These are phyloP conservation scores for Diplogelasinospora grovesii DNA, from an alignment of 495 filamentous ascomycete genomes.

Conservation along the genomic window DNA sequence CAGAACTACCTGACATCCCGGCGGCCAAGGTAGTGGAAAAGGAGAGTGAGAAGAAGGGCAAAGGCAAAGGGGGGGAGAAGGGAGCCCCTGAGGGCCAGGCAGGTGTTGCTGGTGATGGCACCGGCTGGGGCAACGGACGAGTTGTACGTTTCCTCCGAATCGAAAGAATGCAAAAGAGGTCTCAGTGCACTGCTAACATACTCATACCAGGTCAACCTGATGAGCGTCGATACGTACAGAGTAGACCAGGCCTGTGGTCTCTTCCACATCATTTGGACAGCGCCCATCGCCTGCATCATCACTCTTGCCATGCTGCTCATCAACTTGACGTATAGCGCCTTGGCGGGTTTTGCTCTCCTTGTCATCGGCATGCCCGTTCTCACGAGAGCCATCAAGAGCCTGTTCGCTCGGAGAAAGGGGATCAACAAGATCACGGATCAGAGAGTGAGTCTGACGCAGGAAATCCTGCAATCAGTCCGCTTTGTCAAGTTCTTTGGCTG, in stretches of 20 bases:
- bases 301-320: slow-evolving; percentile 72
- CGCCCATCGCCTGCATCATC: slow-evolving; percentile 68
- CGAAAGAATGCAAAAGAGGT: background rate
- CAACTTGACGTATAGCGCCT: slow-evolving; percentile 81
- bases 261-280: slow-evolving; percentile 86
- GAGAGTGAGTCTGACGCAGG: slow-evolving; percentile 83
- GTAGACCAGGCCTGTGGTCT: slow-evolving; percentile 78
- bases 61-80: slow-evolving; percentile 29
- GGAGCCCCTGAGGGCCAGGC: slow-evolving; percentile 28
- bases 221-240: slow-evolving; percentile 89
- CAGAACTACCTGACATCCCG: slow-evolving; percentile 28
- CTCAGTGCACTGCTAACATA: slow-evolving; percentile 4
- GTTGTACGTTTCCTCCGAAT: slow-evolving; percentile 51
- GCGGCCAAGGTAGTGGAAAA: slow-evolving; percentile 31
- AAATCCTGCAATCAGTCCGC: slow-evolving; percentile 81
- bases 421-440: slow-evolving; percentile 94
- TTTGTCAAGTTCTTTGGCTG: slow-evolving; percentile 97
- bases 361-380: slow-evolving; percentile 70
- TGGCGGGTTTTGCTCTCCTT: slow-evolving; percentile 79
- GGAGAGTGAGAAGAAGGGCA: slow-evolving; percentile 27
- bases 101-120: slow-evolving; percentile 55
- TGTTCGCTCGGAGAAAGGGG: slow-evolving; percentile 61
- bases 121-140: slow-evolving; percentile 84
- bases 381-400: slow-evolving; percentile 60
- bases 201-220: slow-evolving; percentile 60